phyloP scores from a whole-genome alignment of 768 basidiomycete genomes.

The Boletus sp. region DNA sequence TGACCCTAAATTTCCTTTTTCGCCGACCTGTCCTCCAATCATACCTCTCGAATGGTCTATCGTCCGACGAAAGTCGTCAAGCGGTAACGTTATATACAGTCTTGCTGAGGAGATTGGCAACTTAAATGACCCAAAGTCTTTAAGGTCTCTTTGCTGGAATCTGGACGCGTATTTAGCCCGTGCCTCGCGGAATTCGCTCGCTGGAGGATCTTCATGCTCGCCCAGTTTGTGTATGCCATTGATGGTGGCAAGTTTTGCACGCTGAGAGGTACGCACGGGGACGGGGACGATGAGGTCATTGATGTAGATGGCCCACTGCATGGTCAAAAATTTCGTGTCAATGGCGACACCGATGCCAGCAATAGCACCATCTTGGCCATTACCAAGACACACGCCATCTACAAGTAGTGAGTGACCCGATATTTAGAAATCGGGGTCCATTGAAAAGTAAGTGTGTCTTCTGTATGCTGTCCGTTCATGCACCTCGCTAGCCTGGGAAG shows the following conservation, averaged over 20 bases:
- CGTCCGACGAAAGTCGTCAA: too few relatives aligned
- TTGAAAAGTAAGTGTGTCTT: neutral
- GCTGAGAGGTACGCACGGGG: constrained; percentile 19
- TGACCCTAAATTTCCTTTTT: too few relatives aligned
- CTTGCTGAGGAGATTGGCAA: too few relatives aligned
- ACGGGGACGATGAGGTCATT: constrained; percentile 18
- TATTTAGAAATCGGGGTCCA: neutral
- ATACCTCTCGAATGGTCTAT: too few relatives aligned
- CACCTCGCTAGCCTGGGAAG: neutral
- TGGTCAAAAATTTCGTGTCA: neutral
- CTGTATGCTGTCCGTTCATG: neutral
- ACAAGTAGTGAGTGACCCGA: constrained; percentile 18
- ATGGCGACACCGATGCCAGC: constrained; percentile 28
- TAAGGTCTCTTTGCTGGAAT: neutral
- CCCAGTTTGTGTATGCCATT: neutral
- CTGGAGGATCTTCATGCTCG: neutral
- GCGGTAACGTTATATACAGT: too few relatives aligned
- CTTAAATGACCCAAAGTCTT: constrained; percentile 2
- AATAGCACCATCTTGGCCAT: constrained; percentile 17
- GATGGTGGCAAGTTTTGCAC: constrained; percentile 1
- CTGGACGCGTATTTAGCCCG: neutral
- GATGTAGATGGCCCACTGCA: constrained; percentile 21
- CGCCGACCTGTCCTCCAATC: too few relatives aligned
- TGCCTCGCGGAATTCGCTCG: neutral
- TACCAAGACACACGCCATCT: neutral